These are phyloP conservation scores for Russula virescens DNA, from an alignment of 768 basidiomycete species.

Conservation along the genomic window DNA sequence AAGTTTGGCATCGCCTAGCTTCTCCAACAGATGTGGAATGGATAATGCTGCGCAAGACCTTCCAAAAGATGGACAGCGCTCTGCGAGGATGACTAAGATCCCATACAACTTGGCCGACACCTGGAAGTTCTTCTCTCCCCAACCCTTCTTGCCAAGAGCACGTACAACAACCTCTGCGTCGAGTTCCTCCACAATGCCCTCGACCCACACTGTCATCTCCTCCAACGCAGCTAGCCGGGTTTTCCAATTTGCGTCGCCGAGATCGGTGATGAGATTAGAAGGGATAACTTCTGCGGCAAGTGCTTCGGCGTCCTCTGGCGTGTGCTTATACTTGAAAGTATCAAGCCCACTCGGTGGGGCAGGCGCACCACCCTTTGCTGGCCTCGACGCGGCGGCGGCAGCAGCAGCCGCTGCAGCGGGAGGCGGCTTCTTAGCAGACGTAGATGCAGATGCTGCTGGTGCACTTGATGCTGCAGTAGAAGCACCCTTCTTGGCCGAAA, in stretches of 20 bases:
- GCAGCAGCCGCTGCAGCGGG: conserved; percentile 28
- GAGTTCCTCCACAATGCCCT: conserved; percentile 53
- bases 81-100: conserved; percentile 66
- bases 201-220: conserved; percentile 79
- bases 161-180: conserved; percentile 89
- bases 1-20: conserved; percentile 92
- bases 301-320: conserved; percentile 86
- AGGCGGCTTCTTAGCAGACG: conserved; percentile 40
- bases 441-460: conserved; percentile 29
- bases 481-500: conserved; percentile 52
- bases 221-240: conserved; percentile 80
- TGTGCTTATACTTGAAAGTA: conserved; percentile 85
- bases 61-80: conserved; percentile 77
- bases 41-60: conserved; percentile 78
- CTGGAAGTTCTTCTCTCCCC: conserved; percentile 99
- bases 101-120: conserved; percentile 88
- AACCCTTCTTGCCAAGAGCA: conserved; percentile 86
- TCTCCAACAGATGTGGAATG: conserved; percentile 81
- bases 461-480: conserved; percentile 28
- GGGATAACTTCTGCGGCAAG: conserved; percentile 73
- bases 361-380: conserved; percentile 44
- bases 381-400: conserved; percentile 32
- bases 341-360: conserved; percentile 57
- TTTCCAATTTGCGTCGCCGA: conserved; percentile 94
- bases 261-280: conserved; percentile 55